These are phyloP conservation scores for Periconia sp. DNA, from an alignment of 2,329 filamentous ascomycete genomes.

Conservation along the genomic window DNA sequence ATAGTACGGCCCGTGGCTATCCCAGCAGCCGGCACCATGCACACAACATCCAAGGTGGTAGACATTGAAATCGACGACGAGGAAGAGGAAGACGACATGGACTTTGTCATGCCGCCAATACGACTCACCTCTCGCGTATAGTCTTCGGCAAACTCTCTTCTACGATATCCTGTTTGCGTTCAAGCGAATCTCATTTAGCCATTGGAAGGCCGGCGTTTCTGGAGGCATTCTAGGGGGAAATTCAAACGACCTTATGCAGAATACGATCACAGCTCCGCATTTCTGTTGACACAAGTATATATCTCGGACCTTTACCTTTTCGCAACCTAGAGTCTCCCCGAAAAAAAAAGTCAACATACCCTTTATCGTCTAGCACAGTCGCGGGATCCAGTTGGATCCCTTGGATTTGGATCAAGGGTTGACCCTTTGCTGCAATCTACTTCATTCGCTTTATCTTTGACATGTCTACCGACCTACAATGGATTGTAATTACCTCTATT, in stretches of 20 bases:
- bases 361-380: too few species aligned
- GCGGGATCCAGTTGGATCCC: too few species aligned
- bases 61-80: constrained; percentile 47
- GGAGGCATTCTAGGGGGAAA: constrained; percentile 12
- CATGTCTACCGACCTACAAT: not conserved
- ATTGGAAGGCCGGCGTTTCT: constrained; percentile 9
- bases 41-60: constrained; percentile 25
- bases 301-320: too few species aligned
- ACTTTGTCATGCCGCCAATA: constrained; percentile 45
- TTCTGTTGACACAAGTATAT: too few species aligned
- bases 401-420: too few species aligned
- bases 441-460: not conserved
- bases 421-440: not conserved
- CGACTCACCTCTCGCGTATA: constrained; percentile 41
- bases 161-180: constrained; percentile 28
- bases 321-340: too few species aligned
- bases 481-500: constrained; percentile 24
- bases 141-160: constrained; percentile 6
- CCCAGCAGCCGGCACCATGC: constrained; percentile 7
- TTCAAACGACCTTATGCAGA: constrained; percentile 20
- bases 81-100: constrained; percentile 36
- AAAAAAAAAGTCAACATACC: too few species aligned
- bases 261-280: too few species aligned
- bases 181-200: constrained; percentile 20
- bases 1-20: constrained; percentile 20